phyloP scores from a whole-genome alignment of 345 rosid genomes.

The Citrus maxima region DNA sequence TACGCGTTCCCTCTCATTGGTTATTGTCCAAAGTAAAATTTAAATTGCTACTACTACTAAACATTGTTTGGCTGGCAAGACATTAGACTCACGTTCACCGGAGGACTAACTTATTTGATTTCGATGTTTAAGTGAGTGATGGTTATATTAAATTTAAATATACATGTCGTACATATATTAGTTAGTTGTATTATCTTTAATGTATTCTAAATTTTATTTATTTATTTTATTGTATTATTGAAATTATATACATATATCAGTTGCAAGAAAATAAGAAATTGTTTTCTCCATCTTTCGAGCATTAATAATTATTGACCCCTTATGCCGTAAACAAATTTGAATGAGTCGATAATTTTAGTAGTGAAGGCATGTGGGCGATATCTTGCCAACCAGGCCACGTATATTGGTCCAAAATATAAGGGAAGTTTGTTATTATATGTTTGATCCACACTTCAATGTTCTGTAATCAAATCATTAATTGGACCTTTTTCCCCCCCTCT shows the following conservation, averaged over 20 bases:
- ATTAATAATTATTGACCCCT: neutral
- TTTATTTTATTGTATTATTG: neutral
- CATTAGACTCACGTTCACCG: neutral
- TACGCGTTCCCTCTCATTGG: neutral
- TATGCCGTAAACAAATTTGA: neutral
- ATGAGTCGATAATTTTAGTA: neutral
- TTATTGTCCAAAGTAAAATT: neutral
- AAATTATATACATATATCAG: too few relatives aligned
- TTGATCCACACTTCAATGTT: neutral
- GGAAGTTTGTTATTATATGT: conserved; percentile 2
- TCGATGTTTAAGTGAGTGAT: neutral
- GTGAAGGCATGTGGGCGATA: conserved; percentile 7
- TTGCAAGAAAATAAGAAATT: too few relatives aligned
- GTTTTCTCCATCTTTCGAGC: neutral
- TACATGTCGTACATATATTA: too few relatives aligned
- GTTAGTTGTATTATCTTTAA: too few relatives aligned
- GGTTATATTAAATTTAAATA: too few relatives aligned
- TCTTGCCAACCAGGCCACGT: conserved; percentile 8
- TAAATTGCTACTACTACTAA: neutral
- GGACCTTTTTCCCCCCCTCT: too few relatives aligned
- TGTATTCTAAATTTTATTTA: too few relatives aligned
- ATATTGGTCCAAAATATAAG: neutral
- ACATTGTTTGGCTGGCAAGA: neutral
- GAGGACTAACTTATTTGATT: neutral
- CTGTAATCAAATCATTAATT: neutral